Conservation (phyloP, 116 monocot species). For the Cymodocea nodosa region DNA sequence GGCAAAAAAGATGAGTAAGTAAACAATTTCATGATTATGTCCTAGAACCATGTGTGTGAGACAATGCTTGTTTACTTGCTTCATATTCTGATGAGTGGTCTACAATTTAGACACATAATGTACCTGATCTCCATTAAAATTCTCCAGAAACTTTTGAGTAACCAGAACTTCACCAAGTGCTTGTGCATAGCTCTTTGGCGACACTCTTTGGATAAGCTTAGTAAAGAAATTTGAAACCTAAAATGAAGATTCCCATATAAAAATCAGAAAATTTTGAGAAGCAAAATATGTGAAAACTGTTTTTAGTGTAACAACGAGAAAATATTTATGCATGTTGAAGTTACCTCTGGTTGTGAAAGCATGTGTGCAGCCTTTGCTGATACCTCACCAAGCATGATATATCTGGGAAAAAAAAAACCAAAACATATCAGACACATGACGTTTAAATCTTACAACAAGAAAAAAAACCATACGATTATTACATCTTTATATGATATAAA, state of each 20-base stretch:
- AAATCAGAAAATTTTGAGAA: background rate
- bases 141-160: conserved; percentile 86
- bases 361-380: conserved; percentile 80
- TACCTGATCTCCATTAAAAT: conserved; percentile 96
- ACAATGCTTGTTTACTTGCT: too few species aligned
- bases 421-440: background rate
- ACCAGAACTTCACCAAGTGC: conserved; percentile 82
- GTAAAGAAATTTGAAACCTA: conserved; percentile 81
- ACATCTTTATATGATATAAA: background rate
- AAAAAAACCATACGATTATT: background rate
- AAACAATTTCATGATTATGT: too few species aligned
- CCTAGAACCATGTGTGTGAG: too few species aligned
- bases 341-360: conserved; percentile 73
- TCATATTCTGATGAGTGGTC: background rate
- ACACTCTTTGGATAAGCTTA: conserved; percentile 93
- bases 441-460: background rate
- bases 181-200: conserved; percentile 81
- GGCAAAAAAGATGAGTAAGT: too few species aligned
- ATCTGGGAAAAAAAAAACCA: conserved; percentile 55
- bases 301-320: background rate
- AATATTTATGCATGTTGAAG: background rate
- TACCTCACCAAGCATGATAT: conserved; percentile 75
- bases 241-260: conserved; percentile 4
- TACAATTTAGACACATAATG: background rate
- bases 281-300: background rate